Evolutionary conservation across 2,329 filamentous ascomycete genomes (phyloP), one percentile per base, ranked within the genome.

Genomic region (Sphaerulina populicola): DNA sequence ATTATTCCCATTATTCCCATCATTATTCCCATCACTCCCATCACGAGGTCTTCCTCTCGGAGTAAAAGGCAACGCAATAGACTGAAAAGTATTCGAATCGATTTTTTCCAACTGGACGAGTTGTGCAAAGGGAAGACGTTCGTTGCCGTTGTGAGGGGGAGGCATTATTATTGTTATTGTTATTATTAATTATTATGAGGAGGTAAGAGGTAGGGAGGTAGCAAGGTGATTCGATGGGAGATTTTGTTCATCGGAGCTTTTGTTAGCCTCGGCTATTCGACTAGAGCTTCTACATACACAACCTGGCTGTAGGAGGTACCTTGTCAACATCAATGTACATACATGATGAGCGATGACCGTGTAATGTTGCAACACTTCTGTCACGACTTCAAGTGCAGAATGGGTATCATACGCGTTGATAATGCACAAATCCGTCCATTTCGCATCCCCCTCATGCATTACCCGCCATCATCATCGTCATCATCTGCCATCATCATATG

Each of bases 61-160:
- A 18, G 31, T 35, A n/a, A 35, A 35, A 7, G 31, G 31, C 4
- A 35, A 9, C 2, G 31, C 31, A 9, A 35, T 12, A 4, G 31
- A 35, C 12, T 9, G 31, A 9, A 35, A 35, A 9, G 31, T 35
- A n/a, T 7, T n/a, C 31, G 6, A 8, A 9, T 11, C 31, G 10
- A 35, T n/a, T 11, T n/a, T 6, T 15, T 40, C 15, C 9, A 18
- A 12, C 37, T 63, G 60, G 40, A 70, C 64, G 35, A 70, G 55
- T 41, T 68, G 64, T 30, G 63, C 63, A 44, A 70, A 69, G 2
- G 67, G 61, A 6, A 67, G 58, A n/a, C 57, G 58, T 14, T 46
- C 40, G 43, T 61, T 60, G 18, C 59, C 57, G 27, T 47, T 39
- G 29, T 23, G 6, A 6, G 43, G 49, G 11, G 49, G 44, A 44